These are phyloP conservation scores for Metrosideros polymorpha DNA, from an alignment of 441 rosid genomes.

Conservation along the genomic window DNA sequence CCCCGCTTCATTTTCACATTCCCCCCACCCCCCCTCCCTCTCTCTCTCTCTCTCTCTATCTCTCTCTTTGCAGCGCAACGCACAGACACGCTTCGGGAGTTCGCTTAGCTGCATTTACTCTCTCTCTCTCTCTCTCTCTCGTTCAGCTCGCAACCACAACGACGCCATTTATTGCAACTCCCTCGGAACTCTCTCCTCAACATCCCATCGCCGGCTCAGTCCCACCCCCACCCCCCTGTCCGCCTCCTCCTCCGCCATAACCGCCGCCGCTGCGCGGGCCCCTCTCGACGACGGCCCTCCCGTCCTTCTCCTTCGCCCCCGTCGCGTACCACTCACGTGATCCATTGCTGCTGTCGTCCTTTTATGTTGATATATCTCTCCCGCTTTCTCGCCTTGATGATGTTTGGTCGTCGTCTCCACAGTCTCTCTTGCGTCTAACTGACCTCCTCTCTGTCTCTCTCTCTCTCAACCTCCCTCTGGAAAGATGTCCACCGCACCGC, in stretches of 20 bases:
- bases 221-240: neutral
- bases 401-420: neutral
- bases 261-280: too few species aligned
- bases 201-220: neutral
- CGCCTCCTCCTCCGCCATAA: neutral
- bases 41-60: neutral
- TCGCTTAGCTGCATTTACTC: neutral
- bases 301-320: neutral
- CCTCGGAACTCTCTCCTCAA: neutral
- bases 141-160: neutral
- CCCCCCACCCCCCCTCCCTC: neutral
- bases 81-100: neutral
- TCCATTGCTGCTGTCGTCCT: neutral
- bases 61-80: neutral
- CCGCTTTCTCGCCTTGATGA: too few species aligned
- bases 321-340: neutral
- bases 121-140: neutral
- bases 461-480: neutral
- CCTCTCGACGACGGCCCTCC: neutral
- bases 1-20: neutral
- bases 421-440: neutral
- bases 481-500: slow-evolving; percentile 2
- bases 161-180: neutral
- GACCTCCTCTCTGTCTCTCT: neutral
- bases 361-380: neutral